A percentile compares a stretch with the other conserved stretches of the same genome.
Evolutionary conservation across 1,284 basidiomycete genomes (phyloP).

Genomic region (Tremellales sp.): DNA sequence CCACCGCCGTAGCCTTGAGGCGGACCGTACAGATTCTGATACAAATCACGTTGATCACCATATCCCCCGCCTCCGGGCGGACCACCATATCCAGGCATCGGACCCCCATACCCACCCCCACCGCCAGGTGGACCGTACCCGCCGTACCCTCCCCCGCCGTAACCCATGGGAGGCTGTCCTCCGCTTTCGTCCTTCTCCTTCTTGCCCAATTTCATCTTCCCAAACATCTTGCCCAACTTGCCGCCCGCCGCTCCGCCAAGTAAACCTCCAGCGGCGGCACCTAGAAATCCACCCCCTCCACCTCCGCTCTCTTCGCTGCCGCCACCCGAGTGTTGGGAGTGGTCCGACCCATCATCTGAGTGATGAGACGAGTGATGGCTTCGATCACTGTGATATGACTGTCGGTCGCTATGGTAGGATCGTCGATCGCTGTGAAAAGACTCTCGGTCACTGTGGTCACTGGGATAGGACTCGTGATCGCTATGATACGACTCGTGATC

Average conservation of each 20-base stretch:
- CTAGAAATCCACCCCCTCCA: background rate
- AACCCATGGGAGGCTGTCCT: too few relatives aligned
- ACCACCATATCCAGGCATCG: background rate
- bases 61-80: constrained; percentile 1
- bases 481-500: constrained; percentile 1
- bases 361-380: background rate
- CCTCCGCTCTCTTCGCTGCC: background rate
- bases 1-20: background rate
- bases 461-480: background rate
- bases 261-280: background rate
- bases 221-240: background rate
- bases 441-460: background rate
- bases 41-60: background rate
- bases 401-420: background rate
- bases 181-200: background rate
- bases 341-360: background rate
- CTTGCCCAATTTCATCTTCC: background rate
- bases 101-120: background rate
- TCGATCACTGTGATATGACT: background rate
- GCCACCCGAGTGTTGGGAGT: background rate
- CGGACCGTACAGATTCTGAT: constrained; percentile 1
- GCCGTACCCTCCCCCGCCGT: background rate
- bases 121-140: background rate
- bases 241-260: background rate
- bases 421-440: background rate